These are phyloP conservation scores for Colletotrichum tanaceti DNA, from an alignment of 2,329 filamentous ascomycete genomes.

Conservation along the genomic window DNA sequence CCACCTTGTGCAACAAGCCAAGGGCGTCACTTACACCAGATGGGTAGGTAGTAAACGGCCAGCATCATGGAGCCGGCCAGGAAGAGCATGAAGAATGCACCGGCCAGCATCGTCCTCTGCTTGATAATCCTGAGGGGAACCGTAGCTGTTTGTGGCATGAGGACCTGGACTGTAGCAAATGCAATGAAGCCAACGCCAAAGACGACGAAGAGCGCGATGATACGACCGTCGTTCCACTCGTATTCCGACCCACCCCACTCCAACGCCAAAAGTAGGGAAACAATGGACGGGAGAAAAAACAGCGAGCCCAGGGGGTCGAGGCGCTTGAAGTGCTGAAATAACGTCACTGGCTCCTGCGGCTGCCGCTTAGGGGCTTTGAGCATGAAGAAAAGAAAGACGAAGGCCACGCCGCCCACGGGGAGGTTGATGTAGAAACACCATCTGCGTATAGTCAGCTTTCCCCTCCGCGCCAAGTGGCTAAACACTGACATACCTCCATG, in stretches of 20 bases:
- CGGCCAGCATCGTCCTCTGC: constrained; percentile 65
- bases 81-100: constrained; percentile 60
- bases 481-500: constrained; percentile 56
- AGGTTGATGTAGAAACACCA: constrained; percentile 72
- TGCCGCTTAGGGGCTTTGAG: constrained; percentile 55
- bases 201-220: constrained; percentile 65
- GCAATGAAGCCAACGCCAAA: constrained; percentile 59
- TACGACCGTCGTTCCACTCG: constrained; percentile 63
- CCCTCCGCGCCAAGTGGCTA: neutral
- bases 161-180: constrained; percentile 64
- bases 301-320: constrained; percentile 70
- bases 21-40: constrained; percentile 62
- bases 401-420: constrained; percentile 64
- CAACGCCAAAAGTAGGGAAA: constrained; percentile 71
- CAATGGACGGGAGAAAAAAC: constrained; percentile 69
- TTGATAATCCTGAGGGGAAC: constrained; percentile 66
- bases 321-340: constrained; percentile 59
- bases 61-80: constrained; percentile 64
- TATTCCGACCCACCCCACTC: constrained; percentile 71
- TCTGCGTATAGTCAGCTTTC: constrained; percentile 40
- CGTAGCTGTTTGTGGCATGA: constrained; percentile 66
- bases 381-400: constrained; percentile 61
- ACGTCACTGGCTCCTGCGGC: constrained; percentile 45
- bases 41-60: constrained; percentile 64
- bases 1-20: neutral